Evolutionary conservation across 208 protist genomes (phyloP).

Genomic region (Trypanosoma vivax): DNA sequence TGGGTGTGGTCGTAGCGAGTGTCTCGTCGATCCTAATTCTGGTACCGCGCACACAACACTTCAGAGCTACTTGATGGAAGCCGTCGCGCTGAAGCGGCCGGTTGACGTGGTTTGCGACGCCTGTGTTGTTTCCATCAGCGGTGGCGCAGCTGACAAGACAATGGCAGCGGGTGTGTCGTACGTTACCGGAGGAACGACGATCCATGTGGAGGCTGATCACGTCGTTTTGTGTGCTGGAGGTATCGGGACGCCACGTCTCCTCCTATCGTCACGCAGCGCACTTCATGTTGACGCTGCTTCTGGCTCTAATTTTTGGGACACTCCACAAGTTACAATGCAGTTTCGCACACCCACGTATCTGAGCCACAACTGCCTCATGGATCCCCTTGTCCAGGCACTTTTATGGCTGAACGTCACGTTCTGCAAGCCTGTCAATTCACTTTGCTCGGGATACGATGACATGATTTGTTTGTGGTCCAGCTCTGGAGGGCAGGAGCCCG

Average conservation of each 20-base stretch:
- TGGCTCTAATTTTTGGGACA: slow-evolving; percentile 68
- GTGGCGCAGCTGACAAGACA: slow-evolving; percentile 12
- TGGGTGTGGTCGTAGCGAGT: slow-evolving; percentile 57
- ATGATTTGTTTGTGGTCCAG: slow-evolving; percentile 64
- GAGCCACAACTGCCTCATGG: slow-evolving; percentile 71
- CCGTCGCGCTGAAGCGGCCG: slow-evolving; percentile 57
- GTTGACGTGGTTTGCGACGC: slow-evolving; percentile 49
- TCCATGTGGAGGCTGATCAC: slow-evolving; percentile 35
- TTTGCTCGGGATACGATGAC: slow-evolving; percentile 75
- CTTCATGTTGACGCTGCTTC: slow-evolving; percentile 30
- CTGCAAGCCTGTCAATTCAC: slow-evolving; percentile 27
- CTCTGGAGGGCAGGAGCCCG: slow-evolving; percentile 31
- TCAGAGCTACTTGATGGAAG: slow-evolving; percentile 64
- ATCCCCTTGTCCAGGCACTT: slow-evolving; percentile 46
- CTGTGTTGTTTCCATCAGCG: slow-evolving; percentile 42
- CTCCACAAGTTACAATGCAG: slow-evolving; percentile 74
- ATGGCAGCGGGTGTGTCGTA: slow-evolving; percentile 46
- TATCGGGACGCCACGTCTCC: slow-evolving; percentile 50
- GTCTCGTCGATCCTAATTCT: slow-evolving; percentile 41
- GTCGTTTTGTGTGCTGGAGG: slow-evolving; percentile 60
- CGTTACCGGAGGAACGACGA: slow-evolving; percentile 32
- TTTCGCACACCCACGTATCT: slow-evolving; percentile 49
- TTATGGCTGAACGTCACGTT: slow-evolving; percentile 31
- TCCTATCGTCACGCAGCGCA: slow-evolving; percentile 40
- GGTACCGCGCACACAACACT: slow-evolving; percentile 63